Base-by-base conservation (phyloP, 176 grass and related monocot genomes). In the Carex pumila region DNA sequence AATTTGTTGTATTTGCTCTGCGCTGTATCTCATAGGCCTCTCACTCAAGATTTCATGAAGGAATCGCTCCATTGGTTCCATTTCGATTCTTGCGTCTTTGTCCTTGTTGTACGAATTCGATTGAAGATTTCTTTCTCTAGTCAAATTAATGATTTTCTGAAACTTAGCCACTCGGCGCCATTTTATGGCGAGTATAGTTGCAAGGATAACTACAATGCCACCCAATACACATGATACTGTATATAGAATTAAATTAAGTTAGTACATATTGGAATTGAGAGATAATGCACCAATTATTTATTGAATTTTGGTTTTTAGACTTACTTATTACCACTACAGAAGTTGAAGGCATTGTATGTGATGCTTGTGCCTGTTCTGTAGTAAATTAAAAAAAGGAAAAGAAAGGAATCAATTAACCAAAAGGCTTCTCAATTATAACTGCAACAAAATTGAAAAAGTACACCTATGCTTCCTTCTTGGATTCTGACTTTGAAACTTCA, bases 21-120 rank as follows among this genome's bases (percentile, higher is more conserved):
- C 80, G 50, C 18, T 90, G 77, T 91, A 93, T 2, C 91, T 73
- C 85, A 86, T 79, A 3, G 91, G 91, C 83, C 85, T 91, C 85
- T 93, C 91, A 13, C 52, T 91, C 18, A 90, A 81, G 37, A 91
- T 90, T 45, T 90, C 91, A 22, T 85, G 31, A 3, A 93, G 85
- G 81, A 91, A 91, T 64, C 66, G 71, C 47, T 91, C 84, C 18
- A 93, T 87, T 0, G 91, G 87, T 0, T 87, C 89, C 52, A 91
- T 77, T 71, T 90, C 91, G 71, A 91, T 88, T 21, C 70, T 66
- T 85, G 83, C 84, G 21, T 90, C 78, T 15, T 86, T 29, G 29
- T 34, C 2, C 8, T 39, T 12, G 1, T 11, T 2, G 17, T 29
- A 18, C n/a, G 67, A 1, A 31, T 82, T 47, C 61, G 3, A 0